Base-by-base conservation (phyloP, 768 basidiomycete genomes). In the Pilatotrama ljubarskyi region DNA sequence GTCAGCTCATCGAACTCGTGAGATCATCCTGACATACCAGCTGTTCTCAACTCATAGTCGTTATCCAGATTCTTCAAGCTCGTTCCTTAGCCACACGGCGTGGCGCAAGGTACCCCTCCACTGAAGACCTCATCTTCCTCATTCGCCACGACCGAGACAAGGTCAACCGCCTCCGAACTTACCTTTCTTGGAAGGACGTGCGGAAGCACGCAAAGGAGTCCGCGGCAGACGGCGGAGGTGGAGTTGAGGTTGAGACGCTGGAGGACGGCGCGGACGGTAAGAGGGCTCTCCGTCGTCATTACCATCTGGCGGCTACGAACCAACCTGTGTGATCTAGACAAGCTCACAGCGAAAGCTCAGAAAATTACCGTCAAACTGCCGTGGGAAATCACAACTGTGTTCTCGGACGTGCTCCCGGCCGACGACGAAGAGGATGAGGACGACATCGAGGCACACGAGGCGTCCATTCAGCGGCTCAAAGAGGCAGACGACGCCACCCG, bases 351-450 rank as follows among this genome's bases (percentile, higher is more conserved):
- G 26, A 97, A 96, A 70, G 90, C 93, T 1, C 87, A 93, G 74
- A 95, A 95, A 70, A 91, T 93, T 59, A 93, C 91, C 41, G 93
- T 98, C 68, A 96, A 96, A 74, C 82, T 97, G 3, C 93, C 95
- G 41, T 98, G 95, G 95, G 95, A 98, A 70, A 86, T 97, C 10
- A 85, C 86, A 2, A 95, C 93, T 0, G 88, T 95, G 25, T 98
- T 94, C 69, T 89, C 90, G 3, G 95, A 97, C 69, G 89, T 91
- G 17, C 79, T 98, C 18, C 90, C 93, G 51, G 88, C 87, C n/a
- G 94, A 95, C 64, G 92, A 94, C 60, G 94, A 95, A 71, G 94
- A 95, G 71, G 95, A 97, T 66, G 95, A 96, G 64, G 95, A 96
- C 65, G 95, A 96, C 66, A 86, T 95, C 26, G 95, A 97, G 72